Conservation (phyloP, 2,329 filamentous ascomycete species). For the Colletotrichum cuscutae region DNA sequence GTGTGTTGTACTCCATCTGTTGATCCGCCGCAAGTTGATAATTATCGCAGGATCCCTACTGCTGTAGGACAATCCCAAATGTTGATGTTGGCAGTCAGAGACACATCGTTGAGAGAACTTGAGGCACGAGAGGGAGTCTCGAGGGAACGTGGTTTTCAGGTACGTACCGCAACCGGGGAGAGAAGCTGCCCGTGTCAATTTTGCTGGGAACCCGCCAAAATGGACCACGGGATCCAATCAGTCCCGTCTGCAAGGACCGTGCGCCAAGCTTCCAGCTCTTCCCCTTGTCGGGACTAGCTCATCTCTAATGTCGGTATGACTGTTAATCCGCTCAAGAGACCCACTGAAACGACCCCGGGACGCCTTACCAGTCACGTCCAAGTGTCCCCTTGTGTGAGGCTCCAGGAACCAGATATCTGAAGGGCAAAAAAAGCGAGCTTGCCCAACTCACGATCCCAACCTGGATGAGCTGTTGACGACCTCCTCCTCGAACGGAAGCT, state of each 20-base stretch:
- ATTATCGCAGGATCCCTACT: not conserved
- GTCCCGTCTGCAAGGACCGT: constrained; percentile 17
- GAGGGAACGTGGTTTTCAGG: constrained; percentile 1
- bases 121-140: constrained; percentile 8
- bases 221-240: constrained; percentile 20
- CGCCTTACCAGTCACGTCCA: constrained; percentile 24
- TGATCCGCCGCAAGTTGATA: not conserved
- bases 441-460: constrained; percentile 25
- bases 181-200: constrained; percentile 24
- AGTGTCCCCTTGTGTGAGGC: constrained; percentile 26
- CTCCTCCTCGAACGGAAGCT: constrained; percentile 27
- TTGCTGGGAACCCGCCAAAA: constrained; percentile 24
- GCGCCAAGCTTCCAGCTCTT: constrained; percentile 20
- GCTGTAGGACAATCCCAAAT: not conserved
- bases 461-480: constrained; percentile 30
- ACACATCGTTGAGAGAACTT: not conserved
- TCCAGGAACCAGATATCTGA: constrained; percentile 12
- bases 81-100: not conserved
- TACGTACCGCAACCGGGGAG: constrained; percentile 10
- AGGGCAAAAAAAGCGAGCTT: constrained; percentile 23
- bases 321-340: not conserved
- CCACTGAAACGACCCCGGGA: constrained; percentile 25
- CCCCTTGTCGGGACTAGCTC: constrained; percentile 3
- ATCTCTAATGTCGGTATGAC: not conserved
- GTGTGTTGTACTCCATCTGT: not conserved